Percentiles rank a stretch among this genome's conserved stretches.
Evolutionary conservation across 257 asterid species (phyloP).

Genomic region (Primulina huaijiensis): DNA sequence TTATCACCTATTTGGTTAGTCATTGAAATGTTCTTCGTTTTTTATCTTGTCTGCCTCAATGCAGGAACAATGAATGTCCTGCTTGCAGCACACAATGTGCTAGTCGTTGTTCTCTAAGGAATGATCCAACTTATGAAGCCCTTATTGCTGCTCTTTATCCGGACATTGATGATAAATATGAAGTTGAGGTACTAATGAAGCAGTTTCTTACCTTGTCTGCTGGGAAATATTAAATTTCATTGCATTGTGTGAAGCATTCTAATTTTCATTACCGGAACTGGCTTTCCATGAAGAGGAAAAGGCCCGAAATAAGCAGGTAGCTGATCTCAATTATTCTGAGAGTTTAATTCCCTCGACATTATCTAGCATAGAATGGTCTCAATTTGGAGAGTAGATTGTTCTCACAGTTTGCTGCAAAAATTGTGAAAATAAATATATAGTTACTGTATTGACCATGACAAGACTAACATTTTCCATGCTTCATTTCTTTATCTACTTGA

Average conservation of each 20-base stretch:
- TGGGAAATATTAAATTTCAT: slow-evolving; percentile 21
- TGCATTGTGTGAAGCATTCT: slow-evolving; percentile 26
- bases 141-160: slow-evolving; percentile 83
- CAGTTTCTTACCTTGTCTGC: slow-evolving; percentile 27
- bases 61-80: slow-evolving; percentile 96
- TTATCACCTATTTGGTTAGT: slow-evolving; percentile 18
- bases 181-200: slow-evolving; percentile 72
- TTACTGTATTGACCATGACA: background rate
- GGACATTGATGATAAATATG: slow-evolving; percentile 76
- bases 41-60: slow-evolving; percentile 26
- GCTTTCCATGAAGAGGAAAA: slow-evolving; percentile 93
- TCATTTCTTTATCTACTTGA: slow-evolving; percentile 1
- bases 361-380: slow-evolving; percentile 3
- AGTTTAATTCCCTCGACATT: slow-evolving; percentile 12
- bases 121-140: slow-evolving; percentile 96
- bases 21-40: slow-evolving; percentile 19
- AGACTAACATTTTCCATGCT: background rate
- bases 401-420: slow-evolving; percentile 1
- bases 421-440: background rate
- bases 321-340: slow-evolving; percentile 17
- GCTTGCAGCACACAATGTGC: slow-evolving; percentile 99
- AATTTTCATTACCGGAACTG: slow-evolving; percentile 56
- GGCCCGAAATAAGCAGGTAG: slow-evolving; percentile 76
- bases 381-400: background rate
- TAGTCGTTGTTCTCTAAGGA: slow-evolving; percentile 96